Evolutionary conservation across 1,284 basidiomycete species (phyloP), one percentile per base, ranked within the genome.

Genomic region (Bjerkandera adusta): DNA sequence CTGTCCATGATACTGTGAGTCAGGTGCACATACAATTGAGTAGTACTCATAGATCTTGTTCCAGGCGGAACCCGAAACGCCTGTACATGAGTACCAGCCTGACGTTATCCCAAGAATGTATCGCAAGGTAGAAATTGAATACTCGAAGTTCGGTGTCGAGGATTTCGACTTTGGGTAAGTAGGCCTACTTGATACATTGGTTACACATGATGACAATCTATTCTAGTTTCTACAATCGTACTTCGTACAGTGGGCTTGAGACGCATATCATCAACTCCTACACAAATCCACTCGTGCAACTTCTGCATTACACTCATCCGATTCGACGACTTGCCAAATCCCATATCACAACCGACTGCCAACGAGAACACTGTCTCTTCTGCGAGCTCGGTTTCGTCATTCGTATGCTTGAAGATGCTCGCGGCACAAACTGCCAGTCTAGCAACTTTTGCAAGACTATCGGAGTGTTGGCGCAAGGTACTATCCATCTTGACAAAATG

Each of bases 251-350:
- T 49, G 97, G 97, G 3, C 76, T 99, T 40, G 97, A 99, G 68
- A 97, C 96, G 1, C 93, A 99, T 63, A 98, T 99, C 51, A 75
- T 91, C 44, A 97, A 98, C 66, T 98, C 94, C 15, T 99, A 99
- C 68, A 97, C 96, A 21, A 99, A 99, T 62, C 75, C 93, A 1
- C 68, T 98, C 20, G 70, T 99, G 1, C 96, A 99, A 65, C 83
- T 89, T 3, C 78, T 99, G 66, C 90, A 97, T 63, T 96, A 94
- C 64, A 80, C 80, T 21, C 58, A 70, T 25, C 90, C 95, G 0
- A 80, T 98, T 35, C 80, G 94, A 26, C 75, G 70, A 13, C 71
- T 97, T 30, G 93, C 94, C 12, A 93, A 91, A 66, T 90, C 90
- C 0, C 97, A 99, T 62, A 94, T 93, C 53, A 85, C 88, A 1